Evolutionary conservation across 2,329 filamentous ascomycete species (phyloP).

Genomic region (Penicillium sumatraense): DNA sequence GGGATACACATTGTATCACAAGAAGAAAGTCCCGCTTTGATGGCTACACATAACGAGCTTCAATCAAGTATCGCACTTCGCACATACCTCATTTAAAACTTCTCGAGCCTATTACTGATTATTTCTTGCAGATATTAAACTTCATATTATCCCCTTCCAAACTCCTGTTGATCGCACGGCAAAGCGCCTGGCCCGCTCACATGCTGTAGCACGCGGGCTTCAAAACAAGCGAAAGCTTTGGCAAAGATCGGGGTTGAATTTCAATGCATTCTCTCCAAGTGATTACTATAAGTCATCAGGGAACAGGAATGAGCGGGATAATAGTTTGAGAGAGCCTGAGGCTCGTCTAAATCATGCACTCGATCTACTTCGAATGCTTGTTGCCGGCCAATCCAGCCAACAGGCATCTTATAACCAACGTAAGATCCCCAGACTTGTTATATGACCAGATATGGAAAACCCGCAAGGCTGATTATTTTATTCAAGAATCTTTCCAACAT

Average conservation of each 20-base stretch:
- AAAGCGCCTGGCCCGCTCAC: slow-evolving; percentile 34
- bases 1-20: no score
- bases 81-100: neutral
- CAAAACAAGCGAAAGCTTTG: slow-evolving; percentile 34
- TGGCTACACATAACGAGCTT: neutral
- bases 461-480: no score
- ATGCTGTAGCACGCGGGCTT: slow-evolving; percentile 35
- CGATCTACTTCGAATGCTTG: slow-evolving; percentile 4
- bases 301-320: neutral
- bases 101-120: neutral
- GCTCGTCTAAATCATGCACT: neutral
- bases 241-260: slow-evolving; percentile 31
- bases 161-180: slow-evolving; percentile 22
- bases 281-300: neutral
- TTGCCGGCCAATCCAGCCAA: slow-evolving; percentile 1
- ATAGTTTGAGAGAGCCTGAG: neutral
- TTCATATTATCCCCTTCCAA: slow-evolving; percentile 25
- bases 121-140: neutral
- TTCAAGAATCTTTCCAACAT: neutral
- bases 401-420: slow-evolving; percentile 1
- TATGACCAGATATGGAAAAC: no score
- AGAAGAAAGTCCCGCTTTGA: neutral
- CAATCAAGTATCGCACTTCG: neutral
- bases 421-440: neutral
- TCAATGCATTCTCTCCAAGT: slow-evolving; percentile 21